A percentile compares a stretch with the other conserved stretches of the same genome.
Conservation (phyloP, 805 yeast species). For the Cyberlindnera maritima region DNA sequence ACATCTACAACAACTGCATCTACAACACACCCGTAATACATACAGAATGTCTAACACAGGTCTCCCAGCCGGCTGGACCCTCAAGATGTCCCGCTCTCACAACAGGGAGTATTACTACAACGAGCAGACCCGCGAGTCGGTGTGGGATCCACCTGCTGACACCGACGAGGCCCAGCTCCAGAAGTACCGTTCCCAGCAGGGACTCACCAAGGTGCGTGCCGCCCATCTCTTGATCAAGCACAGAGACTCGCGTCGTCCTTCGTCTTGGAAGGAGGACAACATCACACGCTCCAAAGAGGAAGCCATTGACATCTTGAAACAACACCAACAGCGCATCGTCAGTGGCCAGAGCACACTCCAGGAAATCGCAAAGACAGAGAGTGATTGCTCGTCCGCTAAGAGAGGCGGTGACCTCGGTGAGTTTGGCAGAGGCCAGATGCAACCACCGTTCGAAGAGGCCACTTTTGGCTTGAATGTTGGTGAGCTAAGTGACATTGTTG, state of each 20-base stretch:
- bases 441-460: conserved; percentile 88
- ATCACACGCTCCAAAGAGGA: conserved; percentile 83
- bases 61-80: conserved; percentile 82
- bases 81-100: conserved; percentile 74
- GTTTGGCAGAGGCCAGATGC: conserved; percentile 92
- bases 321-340: conserved; percentile 54
- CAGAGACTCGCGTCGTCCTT: conserved; percentile 79
- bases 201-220: conserved; percentile 65
- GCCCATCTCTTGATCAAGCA: conserved; percentile 85
- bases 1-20: not conserved
- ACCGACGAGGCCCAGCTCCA: conserved; percentile 61
- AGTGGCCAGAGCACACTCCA: conserved; percentile 65
- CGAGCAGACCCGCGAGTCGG: conserved; percentile 64
- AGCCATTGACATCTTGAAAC: conserved; percentile 62
- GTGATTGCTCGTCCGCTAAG: conserved; percentile 85
- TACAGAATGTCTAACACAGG: conserved; percentile 50
- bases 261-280: conserved; percentile 80
- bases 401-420: conserved; percentile 91
- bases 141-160: conserved; percentile 91
- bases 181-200: conserved; percentile 50
- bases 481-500: conserved; percentile 78
- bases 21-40: not conserved
- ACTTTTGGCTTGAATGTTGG: conserved; percentile 81
- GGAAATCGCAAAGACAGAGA: conserved; percentile 75
- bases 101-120: conserved; percentile 82